Base-by-base conservation (phyloP, 2,329 filamentous ascomycete species). In the Microsporum audouinii region DNA sequence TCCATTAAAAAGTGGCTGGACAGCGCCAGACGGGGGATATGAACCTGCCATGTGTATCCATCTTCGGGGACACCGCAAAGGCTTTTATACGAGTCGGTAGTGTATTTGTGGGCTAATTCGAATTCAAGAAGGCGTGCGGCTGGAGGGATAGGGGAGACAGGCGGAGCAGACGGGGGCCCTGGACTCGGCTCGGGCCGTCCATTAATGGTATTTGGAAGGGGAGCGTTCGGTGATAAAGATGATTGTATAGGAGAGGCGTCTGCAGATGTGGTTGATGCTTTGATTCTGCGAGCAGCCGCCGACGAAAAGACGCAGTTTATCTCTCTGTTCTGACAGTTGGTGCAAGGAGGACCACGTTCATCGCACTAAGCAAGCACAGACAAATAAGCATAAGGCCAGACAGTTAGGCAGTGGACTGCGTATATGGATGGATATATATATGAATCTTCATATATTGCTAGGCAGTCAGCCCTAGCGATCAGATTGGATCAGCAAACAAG, bases 81-180 rank as follows among this genome's bases (percentile, higher is more conserved):
- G 41, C 73, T 75, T 27, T 71, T 71, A 64, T 74, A 81, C 0
- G 78, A 80, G 17, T 71, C 72, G 0, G 76, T 79, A 1, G 78
- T 75, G 73, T 77, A 82, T 33, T 76, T 76, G 63, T 81, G 78
- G 77, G 82, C 80, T 51, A 82, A 66, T 62, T 81, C 79, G 6
- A 82, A 71, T 61, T 80, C 79, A 2, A 70, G 69, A 10, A 72
- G 12, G 7, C 57, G 39, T n/a, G 36, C 36, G 27, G 23, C 31
- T 14, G 57, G 38, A 31, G 57, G 38, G 12, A 29, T 27, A 49
- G 57, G 57, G 10, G 64, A 38, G 56, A 14, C 8, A 65, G 64
- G 29, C 14, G 51, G 31, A 36, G 51, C 51, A 36, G 51, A 12
- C n/a, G 33, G 51, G 10, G 51, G 33, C n/a, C 31, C 51, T 34